phyloP scores from a whole-genome alignment of 805 yeast species.

The Kluyveromyces siamensis region DNA sequence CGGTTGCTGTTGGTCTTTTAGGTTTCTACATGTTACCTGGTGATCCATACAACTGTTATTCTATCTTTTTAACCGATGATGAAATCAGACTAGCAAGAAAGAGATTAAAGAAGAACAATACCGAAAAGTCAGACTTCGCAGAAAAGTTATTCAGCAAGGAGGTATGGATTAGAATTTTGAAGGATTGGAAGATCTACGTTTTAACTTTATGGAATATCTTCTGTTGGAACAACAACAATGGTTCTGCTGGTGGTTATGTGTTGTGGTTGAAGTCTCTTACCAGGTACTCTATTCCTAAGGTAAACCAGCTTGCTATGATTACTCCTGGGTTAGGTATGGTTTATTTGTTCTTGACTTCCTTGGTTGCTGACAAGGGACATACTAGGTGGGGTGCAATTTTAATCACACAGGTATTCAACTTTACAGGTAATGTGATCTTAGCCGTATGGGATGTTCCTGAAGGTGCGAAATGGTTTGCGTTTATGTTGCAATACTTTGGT shows the following conservation, averaged over 20 bases:
- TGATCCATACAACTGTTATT: conserved; percentile 49
- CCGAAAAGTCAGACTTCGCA: conserved; percentile 21
- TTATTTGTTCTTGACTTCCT: conserved; percentile 19
- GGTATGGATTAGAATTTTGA: conserved; percentile 45
- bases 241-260: conserved; percentile 42
- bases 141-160: conserved; percentile 32
- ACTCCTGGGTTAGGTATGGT: conserved; percentile 49
- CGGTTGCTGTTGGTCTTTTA: conserved; percentile 46
- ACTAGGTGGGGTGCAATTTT: conserved; percentile 48
- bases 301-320: conserved; percentile 42
- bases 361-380: conserved; percentile 40
- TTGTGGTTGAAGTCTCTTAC: conserved; percentile 50
- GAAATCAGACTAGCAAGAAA: conserved; percentile 45
- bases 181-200: conserved; percentile 51
- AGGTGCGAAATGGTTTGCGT: conserved; percentile 53
- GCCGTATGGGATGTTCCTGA: conserved; percentile 50
- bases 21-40: conserved; percentile 57
- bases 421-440: conserved; percentile 41
- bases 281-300: conserved; percentile 32
- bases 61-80: conserved; percentile 44
- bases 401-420: conserved; percentile 43
- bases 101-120: conserved; percentile 31
- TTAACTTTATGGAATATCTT: conserved; percentile 44
- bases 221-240: conserved; percentile 50
- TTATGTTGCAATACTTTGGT: conserved; percentile 45